Percentiles rank a stretch among this genome's conserved stretches.
Conservation (phyloP, 768 basidiomycete species). For the Royoungia palumana region DNA sequence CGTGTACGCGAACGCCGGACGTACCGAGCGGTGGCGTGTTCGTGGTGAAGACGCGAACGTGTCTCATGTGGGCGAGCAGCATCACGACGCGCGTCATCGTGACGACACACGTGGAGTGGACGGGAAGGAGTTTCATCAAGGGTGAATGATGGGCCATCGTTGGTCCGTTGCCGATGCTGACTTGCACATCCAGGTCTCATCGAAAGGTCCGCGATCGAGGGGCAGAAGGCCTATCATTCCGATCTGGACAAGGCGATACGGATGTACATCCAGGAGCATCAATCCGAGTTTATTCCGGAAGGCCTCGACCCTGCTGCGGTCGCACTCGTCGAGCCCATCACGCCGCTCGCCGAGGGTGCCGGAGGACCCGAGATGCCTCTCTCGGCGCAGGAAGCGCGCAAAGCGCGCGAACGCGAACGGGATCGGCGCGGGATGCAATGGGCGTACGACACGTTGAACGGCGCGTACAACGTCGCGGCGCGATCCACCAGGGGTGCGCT, state of each 20-base stretch:
- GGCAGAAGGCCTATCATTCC: constrained; percentile 81
- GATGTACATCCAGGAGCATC: constrained; percentile 83
- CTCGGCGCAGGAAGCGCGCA: constrained; percentile 24
- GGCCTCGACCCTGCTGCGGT: constrained; percentile 62
- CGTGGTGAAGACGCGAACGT: constrained; percentile 90
- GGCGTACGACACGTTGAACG: constrained; percentile 85
- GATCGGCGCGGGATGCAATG: constrained; percentile 76
- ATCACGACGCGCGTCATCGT: constrained; percentile 78
- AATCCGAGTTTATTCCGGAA: constrained; percentile 84
- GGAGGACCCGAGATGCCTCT: constrained; percentile 7
- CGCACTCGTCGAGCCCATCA: constrained; percentile 43
- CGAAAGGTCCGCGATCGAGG: constrained; percentile 86
- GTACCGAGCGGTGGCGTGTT: constrained; percentile 94
- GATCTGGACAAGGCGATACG: constrained; percentile 86
- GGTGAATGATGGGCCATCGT: constrained; percentile 48
- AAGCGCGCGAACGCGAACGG: constrained; percentile 64
- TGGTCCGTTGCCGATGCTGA: not conserved
- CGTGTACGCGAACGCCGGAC: constrained; percentile 90
- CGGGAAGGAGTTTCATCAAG: constrained; percentile 94
- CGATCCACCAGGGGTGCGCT: constrained; percentile 69
- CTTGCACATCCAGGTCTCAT: constrained; percentile 70
- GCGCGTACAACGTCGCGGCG: constrained; percentile 66
- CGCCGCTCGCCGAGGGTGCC: constrained; percentile 16
- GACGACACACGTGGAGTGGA: constrained; percentile 93
- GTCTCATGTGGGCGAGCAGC: constrained; percentile 88